A percentile compares a stretch with the other conserved stretches of the same genome.
These are phyloP conservation scores for Ophiostoma angusticollis DNA, from an alignment of 2,329 filamentous ascomycete species.

Conservation along the genomic window DNA sequence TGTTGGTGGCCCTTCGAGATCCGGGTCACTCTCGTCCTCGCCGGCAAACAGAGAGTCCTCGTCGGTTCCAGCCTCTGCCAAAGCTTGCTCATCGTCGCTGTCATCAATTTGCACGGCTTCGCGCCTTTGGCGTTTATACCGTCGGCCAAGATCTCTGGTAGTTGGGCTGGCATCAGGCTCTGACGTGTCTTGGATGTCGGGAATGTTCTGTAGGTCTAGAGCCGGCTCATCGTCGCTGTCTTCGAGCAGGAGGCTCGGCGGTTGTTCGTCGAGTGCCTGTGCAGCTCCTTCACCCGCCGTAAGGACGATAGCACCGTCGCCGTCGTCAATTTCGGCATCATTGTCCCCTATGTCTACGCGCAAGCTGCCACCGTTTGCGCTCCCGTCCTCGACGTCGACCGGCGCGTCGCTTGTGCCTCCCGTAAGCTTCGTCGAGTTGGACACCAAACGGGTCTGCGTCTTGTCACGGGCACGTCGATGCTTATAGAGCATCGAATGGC, in stretches of 20 bases:
- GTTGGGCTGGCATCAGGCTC: not conserved
- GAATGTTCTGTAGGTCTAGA: slow-evolving; percentile 6
- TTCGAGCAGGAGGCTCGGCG: slow-evolving; percentile 35
- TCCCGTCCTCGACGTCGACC: slow-evolving; percentile 33
- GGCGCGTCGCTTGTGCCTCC: slow-evolving; percentile 41
- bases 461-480: slow-evolving; percentile 63
- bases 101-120: slow-evolving; percentile 21
- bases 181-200: slow-evolving; percentile 5
- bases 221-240: slow-evolving; percentile 14
- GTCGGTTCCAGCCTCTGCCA: slow-evolving; percentile 14
- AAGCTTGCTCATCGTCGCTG: slow-evolving; percentile 19
- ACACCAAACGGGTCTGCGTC: slow-evolving; percentile 38
- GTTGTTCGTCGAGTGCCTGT: not conserved
- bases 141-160: slow-evolving; percentile 18
- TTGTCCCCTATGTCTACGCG: slow-evolving; percentile 2
- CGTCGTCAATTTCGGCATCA: slow-evolving; percentile 15
- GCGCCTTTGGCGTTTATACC: slow-evolving; percentile 21
- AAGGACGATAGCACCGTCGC: slow-evolving; percentile 39
- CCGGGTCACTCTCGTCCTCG: slow-evolving; percentile 19
- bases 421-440: slow-evolving; percentile 51
- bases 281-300: not conserved
- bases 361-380: slow-evolving; percentile 14
- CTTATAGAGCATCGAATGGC: slow-evolving; percentile 77
- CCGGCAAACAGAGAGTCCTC: slow-evolving; percentile 19
- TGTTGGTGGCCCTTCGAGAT: slow-evolving; percentile 26